Evolutionary conservation across 2,329 filamentous ascomycete genomes (phyloP).

Genomic region (Diaporthe vexans): DNA sequence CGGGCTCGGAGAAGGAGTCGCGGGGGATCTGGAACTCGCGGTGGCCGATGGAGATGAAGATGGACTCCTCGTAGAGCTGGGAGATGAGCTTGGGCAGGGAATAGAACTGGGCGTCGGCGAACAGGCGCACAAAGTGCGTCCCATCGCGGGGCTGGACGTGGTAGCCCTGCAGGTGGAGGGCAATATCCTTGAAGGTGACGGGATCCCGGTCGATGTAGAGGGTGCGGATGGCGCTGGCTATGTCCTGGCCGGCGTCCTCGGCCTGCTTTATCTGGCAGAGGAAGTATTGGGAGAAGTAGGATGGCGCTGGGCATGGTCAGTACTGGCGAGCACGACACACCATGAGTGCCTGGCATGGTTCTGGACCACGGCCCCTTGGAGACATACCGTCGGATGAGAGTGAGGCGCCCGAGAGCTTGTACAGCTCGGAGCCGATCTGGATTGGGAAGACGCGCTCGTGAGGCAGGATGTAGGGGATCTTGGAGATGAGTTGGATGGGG

Average conservation of each 20-base stretch:
- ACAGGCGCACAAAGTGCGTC: conserved; percentile 90
- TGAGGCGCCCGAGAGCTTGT: conserved; percentile 80
- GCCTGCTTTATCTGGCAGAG: conserved; percentile 81
- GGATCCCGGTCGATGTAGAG: conserved; percentile 97
- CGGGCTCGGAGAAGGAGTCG: conserved; percentile 86
- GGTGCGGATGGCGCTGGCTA: conserved; percentile 72
- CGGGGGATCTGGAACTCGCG: conserved; percentile 91
- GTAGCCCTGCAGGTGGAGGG: conserved; percentile 92
- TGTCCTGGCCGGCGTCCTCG: conserved; percentile 69
- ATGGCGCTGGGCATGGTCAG: conserved; percentile 75
- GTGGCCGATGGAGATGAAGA: conserved; percentile 92
- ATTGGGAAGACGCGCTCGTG: conserved; percentile 82
- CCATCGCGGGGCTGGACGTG: conserved; percentile 86
- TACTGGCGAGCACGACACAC: background rate
- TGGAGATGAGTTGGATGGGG: conserved; percentile 53
- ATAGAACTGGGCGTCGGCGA: conserved; percentile 96
- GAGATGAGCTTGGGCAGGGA: conserved; percentile 89
- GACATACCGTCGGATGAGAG: conserved; percentile 78
- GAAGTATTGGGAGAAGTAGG: conserved; percentile 97
- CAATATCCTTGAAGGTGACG: conserved; percentile 88
- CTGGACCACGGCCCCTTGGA: background rate
- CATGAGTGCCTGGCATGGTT: too few relatives aligned
- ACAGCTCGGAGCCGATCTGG: conserved; percentile 79
- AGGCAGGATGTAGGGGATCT: conserved; percentile 72
- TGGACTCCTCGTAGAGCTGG: conserved; percentile 90